A percentile compares a stretch with the other conserved stretches of the same genome.
Evolutionary conservation across 2,329 filamentous ascomycete species (phyloP).

Genomic region (Dactylellina haptotyla): DNA sequence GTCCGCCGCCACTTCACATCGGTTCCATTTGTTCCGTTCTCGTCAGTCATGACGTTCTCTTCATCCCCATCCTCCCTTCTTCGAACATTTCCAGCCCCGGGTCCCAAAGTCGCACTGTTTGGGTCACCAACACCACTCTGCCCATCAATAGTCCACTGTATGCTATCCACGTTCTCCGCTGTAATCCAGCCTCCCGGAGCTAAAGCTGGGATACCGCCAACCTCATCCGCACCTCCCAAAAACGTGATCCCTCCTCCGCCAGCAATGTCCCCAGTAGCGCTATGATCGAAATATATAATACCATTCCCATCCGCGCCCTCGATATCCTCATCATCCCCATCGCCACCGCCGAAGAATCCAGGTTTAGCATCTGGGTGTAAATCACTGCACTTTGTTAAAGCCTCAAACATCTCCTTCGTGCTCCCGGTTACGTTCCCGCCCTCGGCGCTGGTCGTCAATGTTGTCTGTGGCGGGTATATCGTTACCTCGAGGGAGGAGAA

Average conservation of each 20-base stretch:
- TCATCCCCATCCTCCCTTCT: conserved; percentile 37
- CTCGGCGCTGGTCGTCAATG: conserved; percentile 37
- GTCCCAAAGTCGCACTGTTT: conserved; percentile 32
- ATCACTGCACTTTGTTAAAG: conserved; percentile 39
- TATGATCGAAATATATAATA: conserved; percentile 48
- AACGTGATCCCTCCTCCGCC: conserved; percentile 32
- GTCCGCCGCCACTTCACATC: conserved; percentile 48
- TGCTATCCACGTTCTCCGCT: conserved; percentile 50
- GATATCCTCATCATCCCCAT: conserved; percentile 3
- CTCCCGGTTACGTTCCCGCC: conserved; percentile 42
- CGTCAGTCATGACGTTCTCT: neutral
- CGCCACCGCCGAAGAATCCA: conserved; percentile 43
- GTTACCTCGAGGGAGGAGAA: conserved; percentile 48
- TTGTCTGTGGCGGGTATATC: conserved; percentile 48
- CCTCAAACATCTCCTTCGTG: conserved; percentile 48
- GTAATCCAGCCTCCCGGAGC: conserved; percentile 53
- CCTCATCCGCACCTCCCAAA: conserved; percentile 49
- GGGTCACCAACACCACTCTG: conserved; percentile 44
- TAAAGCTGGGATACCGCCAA: conserved; percentile 50
- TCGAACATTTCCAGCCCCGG: conserved; percentile 38
- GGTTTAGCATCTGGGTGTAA: conserved; percentile 41
- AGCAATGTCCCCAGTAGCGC: neutral
- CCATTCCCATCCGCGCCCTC: conserved; percentile 25
- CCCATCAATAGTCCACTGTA: conserved; percentile 48
- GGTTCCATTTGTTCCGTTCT: conserved; percentile 18